A percentile compares a stretch with the other conserved stretches of the same genome.
Evolutionary conservation across 202 grass and related monocot species (phyloP).

Genomic region (Zoysia matrella): DNA sequence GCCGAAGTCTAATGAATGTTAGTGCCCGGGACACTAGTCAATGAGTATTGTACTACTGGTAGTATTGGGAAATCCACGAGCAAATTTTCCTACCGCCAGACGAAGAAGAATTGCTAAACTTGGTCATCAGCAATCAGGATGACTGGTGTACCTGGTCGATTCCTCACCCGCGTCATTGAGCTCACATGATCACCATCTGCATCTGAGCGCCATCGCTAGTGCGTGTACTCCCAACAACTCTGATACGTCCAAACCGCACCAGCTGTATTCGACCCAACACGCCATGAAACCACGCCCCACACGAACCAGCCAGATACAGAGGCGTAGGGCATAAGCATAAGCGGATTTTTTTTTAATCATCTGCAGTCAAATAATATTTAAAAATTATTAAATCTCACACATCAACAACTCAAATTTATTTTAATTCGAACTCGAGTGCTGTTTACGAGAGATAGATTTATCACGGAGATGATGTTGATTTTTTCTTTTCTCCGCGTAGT

Average conservation of each 20-base stretch:
- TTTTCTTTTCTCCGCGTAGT: too few relatives aligned
- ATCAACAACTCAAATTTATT: too few relatives aligned
- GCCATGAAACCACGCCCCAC: slow-evolving; percentile 25
- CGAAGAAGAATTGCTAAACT: slow-evolving; percentile 13
- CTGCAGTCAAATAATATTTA: too few relatives aligned
- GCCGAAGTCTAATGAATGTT: slow-evolving; percentile 38
- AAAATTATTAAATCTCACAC: too few relatives aligned
- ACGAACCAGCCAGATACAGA: background rate
- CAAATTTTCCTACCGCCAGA: background rate
- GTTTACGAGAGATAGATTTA: too few relatives aligned
- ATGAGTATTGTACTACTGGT: too few relatives aligned
- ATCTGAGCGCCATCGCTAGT: slow-evolving; percentile 4
- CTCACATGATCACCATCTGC: slow-evolving; percentile 39
- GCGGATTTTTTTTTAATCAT: too few relatives aligned
- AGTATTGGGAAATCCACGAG: too few relatives aligned
- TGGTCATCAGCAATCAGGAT: background rate
- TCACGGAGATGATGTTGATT: too few relatives aligned
- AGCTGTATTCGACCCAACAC: slow-evolving; percentile 39
- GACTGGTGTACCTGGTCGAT: background rate
- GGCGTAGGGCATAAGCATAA: too few relatives aligned
- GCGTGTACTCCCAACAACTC: slow-evolving; percentile 19
- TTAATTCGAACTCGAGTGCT: too few relatives aligned
- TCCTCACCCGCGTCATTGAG: background rate
- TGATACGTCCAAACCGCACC: slow-evolving; percentile 50
- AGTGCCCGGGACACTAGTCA: too few relatives aligned